Evolutionary conservation across 1,139 yeast species (phyloP), one percentile per base, ranked within the genome.

Genomic region (Spathaspora sp.): DNA sequence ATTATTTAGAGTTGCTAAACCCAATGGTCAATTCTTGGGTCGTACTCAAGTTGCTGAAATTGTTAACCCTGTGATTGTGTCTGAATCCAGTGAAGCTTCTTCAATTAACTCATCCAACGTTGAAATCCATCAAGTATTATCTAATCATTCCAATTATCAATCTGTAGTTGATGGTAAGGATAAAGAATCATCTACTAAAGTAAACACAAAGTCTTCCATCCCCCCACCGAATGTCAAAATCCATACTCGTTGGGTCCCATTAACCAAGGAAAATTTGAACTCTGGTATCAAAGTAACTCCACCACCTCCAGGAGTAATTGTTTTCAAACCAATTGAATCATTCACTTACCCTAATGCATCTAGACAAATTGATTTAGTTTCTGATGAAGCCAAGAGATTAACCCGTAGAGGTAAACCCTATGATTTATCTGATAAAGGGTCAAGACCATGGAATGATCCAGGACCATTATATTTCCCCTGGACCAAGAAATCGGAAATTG

Each of bases 361-460:
- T 0, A 70, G 78, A 51, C 95, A 86, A 64, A 74, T 81, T 41
- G 97, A 90, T 56, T 65, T 67, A 34, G 77, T 91, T 27, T 69
- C 83, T 39, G 95, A 86, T 52, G 84, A 85, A 58, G 83, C 86
- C 38, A 84, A 83, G 61, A 64, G 68, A 36, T 48, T 63, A 13
- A 89, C 96, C 1, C 76, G 77, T 55, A 77, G 87, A 47, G 91
- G 91, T 23, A 74, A 74, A 45, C 68, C 79, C 20, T 64, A 70
- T 44, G 63, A 65, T 38, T 67, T 62, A 43, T 61, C 70, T 16
- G 70, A 73, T 43, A 76, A 81, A 38, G 87, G 89, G 24, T 87
- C 86, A 44, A 79, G 93, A 53, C 91, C 96, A 17, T 91, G 97
- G 96, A 90, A 90, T 61, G 95, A 89, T 58, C 91, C 90, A 23